Base-by-base conservation (phyloP, 1,284 basidiomycete genomes). In the Paramarasmius palmivorus region DNA sequence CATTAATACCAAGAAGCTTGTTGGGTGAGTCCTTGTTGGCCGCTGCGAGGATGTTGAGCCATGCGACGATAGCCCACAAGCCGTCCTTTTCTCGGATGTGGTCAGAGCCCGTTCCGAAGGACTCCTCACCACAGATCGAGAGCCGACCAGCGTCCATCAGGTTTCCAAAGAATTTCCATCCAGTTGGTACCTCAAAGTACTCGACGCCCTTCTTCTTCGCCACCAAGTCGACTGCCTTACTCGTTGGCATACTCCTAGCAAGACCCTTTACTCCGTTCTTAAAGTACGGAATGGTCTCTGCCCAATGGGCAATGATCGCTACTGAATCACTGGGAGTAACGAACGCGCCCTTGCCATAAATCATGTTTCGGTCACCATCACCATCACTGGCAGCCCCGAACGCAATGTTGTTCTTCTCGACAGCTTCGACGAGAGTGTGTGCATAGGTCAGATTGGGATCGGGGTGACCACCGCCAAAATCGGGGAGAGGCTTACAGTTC, bases 161-260 rank as follows among this genome's bases (percentile, higher is more conserved):
- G 77, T 99, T 99, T 51, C 96, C 97, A 68, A 99, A 99, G 85
- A 99, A 99, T 75, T 99, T 99, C 96, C 94, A 98, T 53, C 96
- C 93, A 29, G 96, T 99, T 4, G 96, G 96, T 15, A 98, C 95
- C 71, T 98, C 96, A 67, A 98, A 98, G 69, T 86, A 86, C 71
- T 97, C 93, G 54, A 96, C 73, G n/a, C 90, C 90, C 76, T 93
- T 95, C 70, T 89, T 92, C 80, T 95, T 85, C 15, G 96, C 97
- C 19, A 99, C 96, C 25, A 94, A 83, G 74, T 99, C 97, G 67
- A 99, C 95, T 22, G 97, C 96, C 58, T 93, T 96, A 66, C 88
- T 92, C 0, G 96, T 99, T 4, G 97, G 96, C 96, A 99, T 99
- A 65, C 88, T 92, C 61, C 96, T 84, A 4, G 96, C 97, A 38